Base-by-base conservation (phyloP, 345 rosid genomes). In the Murraya paniculata region DNA sequence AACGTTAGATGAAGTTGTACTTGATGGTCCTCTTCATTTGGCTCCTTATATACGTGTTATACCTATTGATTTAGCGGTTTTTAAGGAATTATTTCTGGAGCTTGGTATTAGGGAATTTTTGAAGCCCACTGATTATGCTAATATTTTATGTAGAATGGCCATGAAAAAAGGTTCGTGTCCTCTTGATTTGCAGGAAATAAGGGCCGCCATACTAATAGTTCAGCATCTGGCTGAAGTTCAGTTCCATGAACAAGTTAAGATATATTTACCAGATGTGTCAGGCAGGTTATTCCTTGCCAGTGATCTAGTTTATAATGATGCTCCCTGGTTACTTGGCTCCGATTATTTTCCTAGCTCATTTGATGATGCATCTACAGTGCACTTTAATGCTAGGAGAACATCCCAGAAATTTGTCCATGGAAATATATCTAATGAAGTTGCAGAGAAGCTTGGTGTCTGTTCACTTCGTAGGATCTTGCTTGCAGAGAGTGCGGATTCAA, bases 401-500 rank as follows among this genome's bases (percentile, higher is more conserved):
- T 83, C 82, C 83, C 97, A 91, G 75, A 93, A 86, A 77, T 95
- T 95, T 80, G 90, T 93, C 60, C 95, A 95, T 68, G 95, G 98
- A 58, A 95, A 93, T 77, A 93, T 95, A 83, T 95, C 98, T 55
- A 95, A 93, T 86, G 97, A 93, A 79, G 98, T 95, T 82, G 98
- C 97, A 1, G 98, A 93, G 82, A 95, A 88, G 87, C 97, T 95
- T 78, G 98, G 98, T 79, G 98, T 88, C 86, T 87, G 94, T 82
- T 95, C 98, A 68, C 95, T 93, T 82, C 97, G 98, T 78, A 85
- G 98, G 81, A 91, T 82, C 81, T 88, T 95, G 82, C 97, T 95
- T 65, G 98, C 98, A 38, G 98, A 93, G 90, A 95, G 95, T 90
- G 91, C 98, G 74, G 98, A 95, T 84, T 93, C 98, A 35, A 91